phyloP scores from a whole-genome alignment of 2,329 filamentous ascomycete genomes.

The Fonsecaea monophora region DNA sequence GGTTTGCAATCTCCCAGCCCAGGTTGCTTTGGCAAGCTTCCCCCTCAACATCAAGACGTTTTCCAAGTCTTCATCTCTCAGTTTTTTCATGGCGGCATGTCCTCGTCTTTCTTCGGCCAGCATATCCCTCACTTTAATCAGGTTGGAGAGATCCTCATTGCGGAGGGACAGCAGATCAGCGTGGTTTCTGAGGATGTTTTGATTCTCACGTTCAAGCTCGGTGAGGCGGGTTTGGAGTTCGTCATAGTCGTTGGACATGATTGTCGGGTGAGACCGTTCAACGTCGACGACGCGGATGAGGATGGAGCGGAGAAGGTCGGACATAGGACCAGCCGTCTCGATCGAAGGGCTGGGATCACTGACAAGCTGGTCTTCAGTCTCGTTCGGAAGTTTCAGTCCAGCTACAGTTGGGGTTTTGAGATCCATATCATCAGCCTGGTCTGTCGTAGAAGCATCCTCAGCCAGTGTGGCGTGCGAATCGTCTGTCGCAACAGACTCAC shows the following conservation, averaged over 20 bases:
- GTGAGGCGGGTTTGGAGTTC: constrained; percentile 44
- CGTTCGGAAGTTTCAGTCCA: background rate
- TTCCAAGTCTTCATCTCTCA: constrained; percentile 52
- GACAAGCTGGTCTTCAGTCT: constrained; percentile 3
- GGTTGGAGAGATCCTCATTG: constrained; percentile 53
- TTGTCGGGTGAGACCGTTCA: constrained; percentile 38
- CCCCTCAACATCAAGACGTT: constrained; percentile 50
- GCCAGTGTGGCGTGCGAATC: constrained; percentile 18
- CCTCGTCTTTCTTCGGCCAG: constrained; percentile 50
- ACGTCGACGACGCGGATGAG: constrained; percentile 27
- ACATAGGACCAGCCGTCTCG: constrained; percentile 27
- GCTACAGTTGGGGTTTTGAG: constrained; percentile 30
- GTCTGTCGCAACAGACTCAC: constrained; percentile 10
- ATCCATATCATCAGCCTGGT: constrained; percentile 24
- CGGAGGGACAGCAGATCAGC: constrained; percentile 51
- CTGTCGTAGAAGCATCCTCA: constrained; percentile 6
- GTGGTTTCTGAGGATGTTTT: constrained; percentile 46
- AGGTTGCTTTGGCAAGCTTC: constrained; percentile 51
- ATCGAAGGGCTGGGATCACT: background rate
- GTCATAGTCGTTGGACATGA: constrained; percentile 49
- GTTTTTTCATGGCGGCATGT: constrained; percentile 48
- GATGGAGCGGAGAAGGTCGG: constrained; percentile 28
- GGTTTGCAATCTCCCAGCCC: constrained; percentile 40
- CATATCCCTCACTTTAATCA: constrained; percentile 51
- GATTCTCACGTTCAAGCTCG: constrained; percentile 48